A percentile compares a stretch with the other conserved stretches of the same genome.
These are phyloP conservation scores for Sporisorium scitamineum DNA, from an alignment of 1,284 basidiomycete genomes.

Conservation along the genomic window DNA sequence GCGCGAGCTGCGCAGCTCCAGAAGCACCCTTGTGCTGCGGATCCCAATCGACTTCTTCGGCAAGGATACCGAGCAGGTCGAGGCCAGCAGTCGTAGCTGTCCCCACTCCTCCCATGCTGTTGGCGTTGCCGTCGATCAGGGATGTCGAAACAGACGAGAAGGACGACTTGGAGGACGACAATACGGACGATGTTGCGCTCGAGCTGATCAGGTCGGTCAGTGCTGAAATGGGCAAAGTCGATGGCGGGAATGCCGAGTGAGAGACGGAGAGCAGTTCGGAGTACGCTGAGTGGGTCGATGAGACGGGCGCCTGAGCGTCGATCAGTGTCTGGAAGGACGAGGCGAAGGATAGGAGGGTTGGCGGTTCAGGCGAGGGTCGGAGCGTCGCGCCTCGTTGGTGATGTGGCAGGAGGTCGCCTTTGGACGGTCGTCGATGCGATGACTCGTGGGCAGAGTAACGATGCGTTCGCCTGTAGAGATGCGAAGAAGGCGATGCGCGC, in stretches of 20 bases:
- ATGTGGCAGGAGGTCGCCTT: background rate
- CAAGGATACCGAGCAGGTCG: slow-evolving; percentile 33
- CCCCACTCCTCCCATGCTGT: slow-evolving; percentile 6
- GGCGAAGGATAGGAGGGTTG: slow-evolving; percentile 33
- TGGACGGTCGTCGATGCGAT: background rate
- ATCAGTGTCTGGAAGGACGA: slow-evolving; percentile 42
- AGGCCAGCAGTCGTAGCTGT: slow-evolving; percentile 31
- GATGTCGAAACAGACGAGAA: slow-evolving; percentile 32
- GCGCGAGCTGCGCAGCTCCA: slow-evolving; percentile 14
- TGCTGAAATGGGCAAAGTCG: slow-evolving; percentile 33
- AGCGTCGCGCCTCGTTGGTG: background rate
- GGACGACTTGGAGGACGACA: slow-evolving; percentile 35
- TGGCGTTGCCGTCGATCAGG: slow-evolving; percentile 1
- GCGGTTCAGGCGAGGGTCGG: slow-evolving; percentile 14
- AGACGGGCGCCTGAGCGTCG: slow-evolving; percentile 41
- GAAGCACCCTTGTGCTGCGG: slow-evolving; percentile 31
- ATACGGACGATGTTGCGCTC: slow-evolving; percentile 15
- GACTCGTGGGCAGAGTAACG: background rate
- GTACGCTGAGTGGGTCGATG: slow-evolving; percentile 39
- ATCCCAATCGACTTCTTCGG: slow-evolving; percentile 46
- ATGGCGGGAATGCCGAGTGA: slow-evolving; percentile 29
- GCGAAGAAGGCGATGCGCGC: background rate
- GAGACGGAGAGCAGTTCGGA: slow-evolving; percentile 47
- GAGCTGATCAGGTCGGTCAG: slow-evolving; percentile 27
- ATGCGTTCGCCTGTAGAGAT: background rate